phyloP scores from a whole-genome alignment of 805 yeast genomes.

The Kuraishia borneana region DNA sequence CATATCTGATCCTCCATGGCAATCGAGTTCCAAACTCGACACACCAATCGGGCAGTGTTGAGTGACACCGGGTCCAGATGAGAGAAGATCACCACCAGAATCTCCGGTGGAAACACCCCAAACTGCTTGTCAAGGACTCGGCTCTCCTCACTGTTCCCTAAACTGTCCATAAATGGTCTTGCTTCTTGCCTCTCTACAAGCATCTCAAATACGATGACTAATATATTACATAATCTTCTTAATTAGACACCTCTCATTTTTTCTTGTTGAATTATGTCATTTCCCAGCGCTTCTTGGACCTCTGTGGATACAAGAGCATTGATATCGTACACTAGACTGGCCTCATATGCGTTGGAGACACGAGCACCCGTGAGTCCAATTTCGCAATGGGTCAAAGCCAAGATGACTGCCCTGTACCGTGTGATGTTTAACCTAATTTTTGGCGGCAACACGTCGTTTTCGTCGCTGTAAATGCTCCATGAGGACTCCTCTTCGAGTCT shows the following conservation, averaged over 20 bases:
- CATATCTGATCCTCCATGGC: conserved; percentile 35
- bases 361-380: conserved; percentile 81
- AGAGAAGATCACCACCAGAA: conserved; percentile 32
- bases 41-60: conserved; percentile 28
- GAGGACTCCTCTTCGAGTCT: conserved; percentile 80
- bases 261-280: conserved; percentile 59
- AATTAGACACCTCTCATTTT: conserved; percentile 57
- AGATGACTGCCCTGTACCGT: conserved; percentile 75
- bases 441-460: conserved; percentile 57
- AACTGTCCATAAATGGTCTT: background rate
- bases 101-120: conserved; percentile 31
- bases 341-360: conserved; percentile 75
- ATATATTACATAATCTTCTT: too few species aligned
- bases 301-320: conserved; percentile 68
- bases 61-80: conserved; percentile 34
- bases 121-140: conserved; percentile 1
- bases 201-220: too few species aligned
- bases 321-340: conserved; percentile 66
- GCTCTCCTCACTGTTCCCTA: background rate
- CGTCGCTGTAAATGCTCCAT: conserved; percentile 90
- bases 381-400: conserved; percentile 74
- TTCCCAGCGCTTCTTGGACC: conserved; percentile 61
- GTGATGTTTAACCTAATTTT: conserved; percentile 63
- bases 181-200: too few species aligned
- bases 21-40: conserved; percentile 34